Base-by-base conservation (phyloP, 2,329 filamentous ascomycete genomes). In the Pseudocercospora vitis region DNA sequence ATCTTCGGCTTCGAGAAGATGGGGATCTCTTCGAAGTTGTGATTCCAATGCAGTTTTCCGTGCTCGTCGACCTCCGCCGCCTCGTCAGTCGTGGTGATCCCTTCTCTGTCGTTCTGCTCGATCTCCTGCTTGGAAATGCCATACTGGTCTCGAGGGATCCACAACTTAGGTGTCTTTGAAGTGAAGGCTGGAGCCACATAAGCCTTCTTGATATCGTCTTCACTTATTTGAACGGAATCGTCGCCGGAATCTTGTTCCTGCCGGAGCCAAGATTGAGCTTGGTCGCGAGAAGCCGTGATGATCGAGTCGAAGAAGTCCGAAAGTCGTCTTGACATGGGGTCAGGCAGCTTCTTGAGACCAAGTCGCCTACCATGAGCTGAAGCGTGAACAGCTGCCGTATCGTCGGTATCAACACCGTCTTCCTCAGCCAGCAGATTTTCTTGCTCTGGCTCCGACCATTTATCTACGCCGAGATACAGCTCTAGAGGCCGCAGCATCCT, bases 141-240 rank as follows among this genome's bases (percentile, higher is more conserved):
- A 64, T 74, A 68, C 11, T 70, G 68, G 54, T 78, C 76, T 11
- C 64, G 64, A 0, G 74, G 73, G 14, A 78, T 73, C 76, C 76
- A 78, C 11, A 78, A 53, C 11, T 71, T 70, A 2, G 75, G 75
- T 1, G 70, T 73, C 45, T 73, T 69, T 12, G 67, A 69, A 0
- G 69, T 76, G 29, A 78, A 68, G 0, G 72, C 73, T 1, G 75
- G 76, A 45, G 75, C 71, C 46, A 73, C 67, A 61, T 71, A 78
- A 3, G 75, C 76, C 35, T 73, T 69, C 51, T 71, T 60, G 19
- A 66, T 56, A 14, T 67, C 65, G 9, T 67, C 65, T 16, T 67
- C 62, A 7, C 60, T 64, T 26, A 64, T 23, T 11, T 60, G 51
- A 12, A 46, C 47, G 12, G 62, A 57, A 3, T 63, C 62, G 14